Base-by-base conservation (phyloP, 2,329 filamentous ascomycete species). In the Diaporthe sp. region DNA sequence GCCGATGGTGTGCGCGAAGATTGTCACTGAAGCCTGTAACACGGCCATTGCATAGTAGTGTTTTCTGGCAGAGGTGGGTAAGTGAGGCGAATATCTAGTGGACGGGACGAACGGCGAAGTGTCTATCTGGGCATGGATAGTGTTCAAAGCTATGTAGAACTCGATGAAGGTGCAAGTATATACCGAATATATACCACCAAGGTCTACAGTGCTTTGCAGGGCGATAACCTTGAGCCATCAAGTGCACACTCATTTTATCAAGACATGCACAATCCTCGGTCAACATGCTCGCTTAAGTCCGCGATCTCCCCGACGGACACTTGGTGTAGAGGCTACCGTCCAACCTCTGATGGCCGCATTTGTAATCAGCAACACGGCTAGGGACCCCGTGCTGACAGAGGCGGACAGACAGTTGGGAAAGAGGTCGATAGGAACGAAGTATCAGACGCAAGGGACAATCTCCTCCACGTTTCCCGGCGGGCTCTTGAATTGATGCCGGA, bases 1-100 rank as follows among this genome's bases (percentile, higher is more conserved):
- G 44, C 61, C 61, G 39, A 67, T 67, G 10, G 34, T n/a, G 28
- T 67, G 61, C 17, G 42, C 61, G 61, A 67, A 67, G 8, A 67
- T n/a, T 4, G 17, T 28, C 12, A 37, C 42, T n/a, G 42, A 49
- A 67, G 42, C 42, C 17, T 49, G 17, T 25, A 67, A 31, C 15
- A 49, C 9, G 28, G 28, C 10, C 61, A 49, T 67, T n/a, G 25
- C 22, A 34, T 19, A 37, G 17, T 1, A 6, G 9, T 15, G 28
- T 4, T 10, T 19, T 37, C 4, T 5, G 44, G 44, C 13, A 17
- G 28, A 5, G 12, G 7, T 9, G 31, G 4, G 13, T 17, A 8
- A n/a, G 3, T 25, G 19, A 37, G 42, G 28, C 22, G 12, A 15
- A 22, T 67, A 10, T 15, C 28, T 51, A 51, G 19, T 28, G 15